phyloP scores from a whole-genome alignment of 1,284 basidiomycete genomes.

The Coniophora puteana region DNA sequence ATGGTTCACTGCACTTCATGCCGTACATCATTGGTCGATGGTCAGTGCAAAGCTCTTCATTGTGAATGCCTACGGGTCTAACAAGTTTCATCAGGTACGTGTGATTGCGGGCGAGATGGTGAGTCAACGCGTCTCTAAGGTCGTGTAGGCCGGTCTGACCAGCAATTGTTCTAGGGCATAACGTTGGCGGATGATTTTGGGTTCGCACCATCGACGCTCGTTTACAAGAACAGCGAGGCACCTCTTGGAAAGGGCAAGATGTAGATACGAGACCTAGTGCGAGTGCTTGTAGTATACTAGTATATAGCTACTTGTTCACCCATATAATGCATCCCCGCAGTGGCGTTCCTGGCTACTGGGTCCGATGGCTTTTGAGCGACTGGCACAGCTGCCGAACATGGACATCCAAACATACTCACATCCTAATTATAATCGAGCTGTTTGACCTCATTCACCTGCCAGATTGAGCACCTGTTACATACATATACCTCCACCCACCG shows the following conservation, averaged over 20 bases:
- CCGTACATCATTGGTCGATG: constrained; percentile 86
- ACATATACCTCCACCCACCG: too few relatives aligned
- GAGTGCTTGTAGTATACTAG: neutral
- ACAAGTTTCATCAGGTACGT: constrained; percentile 48
- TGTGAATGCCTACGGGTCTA: constrained; percentile 4
- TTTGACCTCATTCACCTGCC: too few relatives aligned
- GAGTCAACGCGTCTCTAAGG: constrained; percentile 19
- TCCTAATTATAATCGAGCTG: too few relatives aligned
- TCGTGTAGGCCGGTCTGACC: constrained; percentile 10
- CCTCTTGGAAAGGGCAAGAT: constrained; percentile 43
- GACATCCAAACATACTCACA: too few relatives aligned
- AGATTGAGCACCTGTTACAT: too few relatives aligned
- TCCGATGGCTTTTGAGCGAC: too few relatives aligned
- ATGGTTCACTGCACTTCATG: constrained; percentile 85
- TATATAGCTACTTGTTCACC: too few relatives aligned
- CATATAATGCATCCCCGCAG: too few relatives aligned
- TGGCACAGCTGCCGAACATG: too few relatives aligned
- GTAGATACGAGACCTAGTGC: constrained; percentile 13
- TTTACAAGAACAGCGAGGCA: constrained; percentile 54
- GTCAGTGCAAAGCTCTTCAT: constrained; percentile 35
- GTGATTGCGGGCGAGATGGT: constrained; percentile 80
- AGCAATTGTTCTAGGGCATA: constrained; percentile 45
- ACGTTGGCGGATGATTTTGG: constrained; percentile 70
- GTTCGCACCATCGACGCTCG: constrained; percentile 77
- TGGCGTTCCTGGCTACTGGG: too few relatives aligned